Base-by-base conservation (phyloP, 2,329 filamentous ascomycete genomes). In the Paecilomyces fulvus region DNA sequence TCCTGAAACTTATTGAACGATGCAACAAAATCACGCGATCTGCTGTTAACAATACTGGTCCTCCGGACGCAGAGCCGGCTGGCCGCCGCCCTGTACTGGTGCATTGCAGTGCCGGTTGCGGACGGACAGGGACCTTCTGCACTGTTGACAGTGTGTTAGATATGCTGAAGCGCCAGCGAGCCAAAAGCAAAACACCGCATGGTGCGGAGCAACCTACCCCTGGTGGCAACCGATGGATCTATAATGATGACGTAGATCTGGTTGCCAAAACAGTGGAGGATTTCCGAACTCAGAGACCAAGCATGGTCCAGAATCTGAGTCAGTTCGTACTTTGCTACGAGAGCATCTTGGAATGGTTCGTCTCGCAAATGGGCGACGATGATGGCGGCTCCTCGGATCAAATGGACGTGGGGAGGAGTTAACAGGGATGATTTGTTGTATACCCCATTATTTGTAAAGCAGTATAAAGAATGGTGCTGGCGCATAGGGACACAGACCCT, bases 301-400 rank as follows among this genome's bases (percentile, higher is more conserved):
- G 91, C 73, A 99, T 97, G 92, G 92, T 99, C 49, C 94, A 97
- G 73, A 96, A 88, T 65, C 76, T 97, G 57, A 81, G 90, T 59
- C 94, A 99, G 71, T 97, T 88, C 74, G 92, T 96, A 52, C 83
- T 99, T 31, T 99, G 94, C 72, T 99, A 99, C 71, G 94, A 99
- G 76, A 95, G 89, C 46, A 81, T 97, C 6, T 76, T 95, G 55
- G 92, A 97, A 73, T 99, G 92, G 91, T 73, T 94, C 28, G 78
- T 79, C 10, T 59, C 63, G 30, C 65, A 65, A 30, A 60, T 61
- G 57, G 50, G 50, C n/a, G 56, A 63, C 25, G 59, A 23, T 23
- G 10, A 23, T 20, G 20, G 9, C 48, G 21, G 48, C 8, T 25
- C 48, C 21, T 28, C 20, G 25, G 20, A 28, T 49, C 21, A n/a